Percentiles rank a stretch among this genome's conserved stretches.
Evolutionary conservation across 2,329 filamentous ascomycete genomes (phyloP).

Genomic region (Scedosporium minutisporum): DNA sequence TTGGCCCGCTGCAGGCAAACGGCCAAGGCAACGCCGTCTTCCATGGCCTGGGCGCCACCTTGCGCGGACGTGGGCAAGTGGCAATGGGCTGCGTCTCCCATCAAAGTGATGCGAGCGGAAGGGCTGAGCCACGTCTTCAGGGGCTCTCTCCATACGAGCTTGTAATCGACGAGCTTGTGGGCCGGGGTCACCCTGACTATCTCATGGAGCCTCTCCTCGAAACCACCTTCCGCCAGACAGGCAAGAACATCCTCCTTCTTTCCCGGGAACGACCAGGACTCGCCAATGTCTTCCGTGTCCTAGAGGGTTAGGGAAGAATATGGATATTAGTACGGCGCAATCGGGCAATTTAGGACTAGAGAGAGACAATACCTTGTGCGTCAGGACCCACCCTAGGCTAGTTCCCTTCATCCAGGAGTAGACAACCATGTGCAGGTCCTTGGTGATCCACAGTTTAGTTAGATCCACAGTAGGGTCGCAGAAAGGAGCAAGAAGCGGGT

Average conservation of each 20-base stretch:
- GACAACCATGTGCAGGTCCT: not conserved
- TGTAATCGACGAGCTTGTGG: conserved; percentile 14
- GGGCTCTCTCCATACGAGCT: conserved; percentile 26
- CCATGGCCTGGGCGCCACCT: conserved; percentile 38
- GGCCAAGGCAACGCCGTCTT: conserved; percentile 37
- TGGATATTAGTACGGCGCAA: not conserved
- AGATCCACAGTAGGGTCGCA: not conserved
- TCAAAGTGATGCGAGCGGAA: conserved; percentile 28
- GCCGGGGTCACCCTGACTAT: conserved; percentile 20
- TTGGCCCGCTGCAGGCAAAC: conserved; percentile 24
- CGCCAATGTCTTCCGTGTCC: conserved; percentile 29
- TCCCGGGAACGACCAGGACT: conserved; percentile 28
- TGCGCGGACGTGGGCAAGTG: conserved; percentile 38
- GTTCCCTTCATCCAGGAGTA: not conserved
- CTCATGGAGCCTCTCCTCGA: conserved; percentile 31
- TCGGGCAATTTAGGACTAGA: not conserved
- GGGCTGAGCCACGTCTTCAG: conserved; percentile 19
- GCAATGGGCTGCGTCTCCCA: conserved; percentile 41
- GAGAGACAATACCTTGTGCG: not conserved
- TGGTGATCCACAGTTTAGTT: not conserved
- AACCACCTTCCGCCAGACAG: conserved; percentile 22
- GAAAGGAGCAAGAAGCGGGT: not conserved
- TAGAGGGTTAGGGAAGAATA: conserved; percentile 9
- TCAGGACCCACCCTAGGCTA: not conserved
- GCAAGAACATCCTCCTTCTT: conserved; percentile 26